Evolutionary conservation across 2,329 filamentous ascomycete genomes (phyloP), one percentile per base, ranked within the genome.

Genomic region (Fusarium cicatricum): DNA sequence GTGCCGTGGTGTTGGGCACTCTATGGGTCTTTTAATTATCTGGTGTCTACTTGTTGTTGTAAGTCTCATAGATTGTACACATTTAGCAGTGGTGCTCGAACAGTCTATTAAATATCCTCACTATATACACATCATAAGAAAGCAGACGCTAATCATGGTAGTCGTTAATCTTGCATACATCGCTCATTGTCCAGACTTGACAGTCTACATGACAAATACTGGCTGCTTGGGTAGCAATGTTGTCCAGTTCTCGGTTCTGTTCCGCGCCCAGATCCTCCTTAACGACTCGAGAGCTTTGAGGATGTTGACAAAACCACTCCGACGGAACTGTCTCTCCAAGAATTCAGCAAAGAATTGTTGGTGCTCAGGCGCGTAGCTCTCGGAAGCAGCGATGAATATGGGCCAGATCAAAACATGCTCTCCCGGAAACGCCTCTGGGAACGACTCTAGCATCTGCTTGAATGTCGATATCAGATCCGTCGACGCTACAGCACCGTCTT

Each of bases 401-500:
- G 66, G 62, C 66, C 67, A 69, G 14, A 68, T 51, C 2, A 69
- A 52, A 2, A 67, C 62, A 21, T 67, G 62, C 32, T 55, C 59
- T 8, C 67, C 65, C 1, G 56, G 58, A 0, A 61, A 50, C 5
- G 50, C 53, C 3, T 56, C 44, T 1, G 61, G 55, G 15, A 70
- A 54, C 2, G 64, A 51, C 42, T 66, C 47, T 3, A 69, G 43
- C 2, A 60, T 61, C 8, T 57, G 52, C 12, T 58, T 65, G 34
- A 67, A 70, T 3, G 44, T 58, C 3, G 62, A 47, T 34, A 66
- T 52, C 11, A 62, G 54, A 11, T 51, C 4, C 94, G 76, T n/a
- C 86, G 84, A 60, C 89, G 90, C 70, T 94, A 90, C 68, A 93
- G n/a, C 29, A 3, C 34, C 44, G 3, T 34, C 32, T 8, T 33